Conservation (phyloP, 805 yeast genomes). For the Candida germanica region DNA sequence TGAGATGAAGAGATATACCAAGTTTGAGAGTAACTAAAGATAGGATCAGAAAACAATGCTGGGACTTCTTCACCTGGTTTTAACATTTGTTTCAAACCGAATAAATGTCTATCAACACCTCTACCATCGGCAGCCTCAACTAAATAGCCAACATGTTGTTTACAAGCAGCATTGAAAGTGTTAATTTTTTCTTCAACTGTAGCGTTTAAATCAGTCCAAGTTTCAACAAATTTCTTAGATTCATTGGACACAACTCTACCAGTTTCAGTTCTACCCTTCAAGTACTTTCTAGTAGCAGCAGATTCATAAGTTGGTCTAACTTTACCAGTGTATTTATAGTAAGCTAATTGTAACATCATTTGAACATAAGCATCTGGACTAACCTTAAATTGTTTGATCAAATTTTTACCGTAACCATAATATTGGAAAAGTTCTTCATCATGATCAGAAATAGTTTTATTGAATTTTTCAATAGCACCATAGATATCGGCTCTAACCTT, state of each 20-base stretch:
- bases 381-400: conserved; percentile 76
- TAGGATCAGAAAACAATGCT: conserved; percentile 69
- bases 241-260: conserved; percentile 80
- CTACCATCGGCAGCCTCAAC: conserved; percentile 76
- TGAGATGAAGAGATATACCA: conserved; percentile 93
- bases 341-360: conserved; percentile 86
- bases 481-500: conserved; percentile 48
- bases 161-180: conserved; percentile 69
- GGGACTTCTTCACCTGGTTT: conserved; percentile 59
- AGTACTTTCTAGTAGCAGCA: conserved; percentile 88
- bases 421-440: conserved; percentile 78
- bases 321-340: conserved; percentile 76
- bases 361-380: conserved; percentile 95
- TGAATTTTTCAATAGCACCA: conserved; percentile 55
- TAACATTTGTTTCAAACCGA: conserved; percentile 78
- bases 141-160: conserved; percentile 71
- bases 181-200: conserved; percentile 55
- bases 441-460: conserved; percentile 56
- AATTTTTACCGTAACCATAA: conserved; percentile 80
- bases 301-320: conserved; percentile 92
- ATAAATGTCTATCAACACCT: conserved; percentile 92
- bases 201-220: conserved; percentile 61
- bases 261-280: conserved; percentile 91
- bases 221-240: conserved; percentile 64
- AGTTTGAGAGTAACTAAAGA: conserved; percentile 68